These are phyloP conservation scores for Sarocladium oryzae DNA, from an alignment of 2,329 filamentous ascomycete genomes.

Conservation along the genomic window DNA sequence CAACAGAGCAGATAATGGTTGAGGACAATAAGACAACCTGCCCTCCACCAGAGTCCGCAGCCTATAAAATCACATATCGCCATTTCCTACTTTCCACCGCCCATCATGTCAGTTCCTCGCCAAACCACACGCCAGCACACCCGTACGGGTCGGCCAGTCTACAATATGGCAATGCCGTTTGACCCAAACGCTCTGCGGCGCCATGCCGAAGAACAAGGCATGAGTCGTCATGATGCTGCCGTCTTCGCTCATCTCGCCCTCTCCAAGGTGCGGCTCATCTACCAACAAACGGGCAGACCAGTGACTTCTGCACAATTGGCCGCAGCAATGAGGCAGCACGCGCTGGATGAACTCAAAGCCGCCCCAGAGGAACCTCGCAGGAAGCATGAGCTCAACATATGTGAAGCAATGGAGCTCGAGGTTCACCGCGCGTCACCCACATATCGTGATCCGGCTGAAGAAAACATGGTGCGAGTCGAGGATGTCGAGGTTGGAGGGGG, in stretches of 20 bases:
- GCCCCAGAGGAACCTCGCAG: constrained; percentile 8
- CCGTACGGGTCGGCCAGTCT: constrained; percentile 9
- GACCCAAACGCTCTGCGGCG: constrained; percentile 14
- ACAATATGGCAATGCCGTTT: constrained; percentile 15
- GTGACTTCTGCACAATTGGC: constrained; percentile 15
- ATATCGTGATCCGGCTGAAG: background rate
- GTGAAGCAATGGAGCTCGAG: constrained; percentile 6
- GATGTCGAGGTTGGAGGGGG: constrained; percentile 13
- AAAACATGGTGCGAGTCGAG: constrained; percentile 12
- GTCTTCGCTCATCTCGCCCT: constrained; percentile 18
- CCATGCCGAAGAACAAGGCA: constrained; percentile 15
- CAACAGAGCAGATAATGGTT: no score
- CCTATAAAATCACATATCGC: background rate
- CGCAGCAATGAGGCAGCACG: constrained; percentile 17
- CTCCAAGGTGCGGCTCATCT: constrained; percentile 15
- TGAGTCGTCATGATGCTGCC: constrained; percentile 15
- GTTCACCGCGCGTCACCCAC: background rate
- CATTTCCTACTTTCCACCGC: background rate
- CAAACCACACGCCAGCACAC: background rate
- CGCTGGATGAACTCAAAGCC: constrained; percentile 12
- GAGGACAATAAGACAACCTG: background rate
- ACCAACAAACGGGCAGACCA: constrained; percentile 10
- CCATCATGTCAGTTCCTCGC: constrained; percentile 12
- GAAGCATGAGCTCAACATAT: constrained; percentile 8
- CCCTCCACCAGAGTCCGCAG: background rate